Base-by-base conservation (phyloP, 495 filamentous ascomycete species). In the Xylaria flabelliformis region DNA sequence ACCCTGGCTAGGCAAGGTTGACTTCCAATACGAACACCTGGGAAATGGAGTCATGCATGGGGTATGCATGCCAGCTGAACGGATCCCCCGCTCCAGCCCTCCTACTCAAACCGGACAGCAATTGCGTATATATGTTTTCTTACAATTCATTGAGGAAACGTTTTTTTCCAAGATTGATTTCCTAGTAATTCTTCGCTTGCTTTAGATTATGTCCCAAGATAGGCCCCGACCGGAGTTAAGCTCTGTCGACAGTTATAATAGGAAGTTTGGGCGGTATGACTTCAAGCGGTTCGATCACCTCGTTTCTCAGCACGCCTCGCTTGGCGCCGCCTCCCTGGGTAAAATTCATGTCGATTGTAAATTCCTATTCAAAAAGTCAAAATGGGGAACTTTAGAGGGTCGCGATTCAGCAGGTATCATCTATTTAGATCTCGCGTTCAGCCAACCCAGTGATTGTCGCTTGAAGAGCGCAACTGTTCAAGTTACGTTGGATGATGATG, bases 291-390 rank as follows among this genome's bases (percentile, higher is more conserved):
- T 76, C 58, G 73, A 74, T 24, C 70, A 55, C 24, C 73, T 76
- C 1, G 64, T 50, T 9, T 56, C 55, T 19, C 66, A 65, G 0
- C 51, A 53, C 15, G 73, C 72, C 64, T 77, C 69, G n/a, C 41
- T 77, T 34, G 71, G 73, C 29, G 50, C 21, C 34, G 71, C 70
- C 0, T 66, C 63, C 4, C 68, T 77, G 2, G 73, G 75, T 15
- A 74, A 74, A 13, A 67, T 74, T 10, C 67, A 70, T 5, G 72
- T 81, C 19, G 77, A 80, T 9, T 81, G 79, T 61, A 74, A 72
- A 12, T 82, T 82, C 62, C 42, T 74, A 1, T 82, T 79, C 67
- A 72, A 72, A 13, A 77, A 80, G 71, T 81, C 79, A 13, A 74
- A 61, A 53, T 82, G 80, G 80, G 81, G 81, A 17, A 71, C 79